Evolutionary conservation across 1,139 yeast species (phyloP).

Genomic region (Magnusiomyces fungicola): DNA sequence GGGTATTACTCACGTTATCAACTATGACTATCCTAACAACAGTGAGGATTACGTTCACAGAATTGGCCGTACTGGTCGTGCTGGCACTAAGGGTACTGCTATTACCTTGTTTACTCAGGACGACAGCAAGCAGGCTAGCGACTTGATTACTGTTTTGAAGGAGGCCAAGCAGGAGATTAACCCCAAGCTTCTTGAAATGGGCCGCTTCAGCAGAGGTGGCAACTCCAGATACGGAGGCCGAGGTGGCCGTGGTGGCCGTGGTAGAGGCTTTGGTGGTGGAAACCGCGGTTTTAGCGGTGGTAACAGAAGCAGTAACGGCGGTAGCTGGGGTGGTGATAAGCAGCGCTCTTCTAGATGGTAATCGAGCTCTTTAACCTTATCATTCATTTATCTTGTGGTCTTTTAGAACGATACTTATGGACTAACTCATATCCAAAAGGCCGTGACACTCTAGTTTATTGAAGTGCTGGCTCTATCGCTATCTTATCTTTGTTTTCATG

Average conservation of each 20-base stretch:
- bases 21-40: constrained; percentile 96
- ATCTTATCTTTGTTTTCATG: too few relatives aligned
- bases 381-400: too few relatives aligned
- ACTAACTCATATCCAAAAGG: too few relatives aligned
- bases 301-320: constrained; percentile 35
- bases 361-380: too few relatives aligned
- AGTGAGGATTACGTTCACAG: constrained; percentile 96
- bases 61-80: constrained; percentile 98
- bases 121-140: constrained; percentile 83
- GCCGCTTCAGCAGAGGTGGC: constrained; percentile 41
- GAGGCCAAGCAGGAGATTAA: constrained; percentile 90
- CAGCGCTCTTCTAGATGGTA: too few relatives aligned
- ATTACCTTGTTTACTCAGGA: constrained; percentile 88
- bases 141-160: constrained; percentile 78
- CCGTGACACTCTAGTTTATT: too few relatives aligned
- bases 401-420: too few relatives aligned
- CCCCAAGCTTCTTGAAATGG: constrained; percentile 44
- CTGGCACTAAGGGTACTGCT: constrained; percentile 93
- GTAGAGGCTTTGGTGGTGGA: constrained; percentile 44
- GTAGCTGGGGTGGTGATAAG: constrained; percentile 1
- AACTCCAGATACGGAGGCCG: constrained; percentile 49
- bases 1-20: constrained; percentile 88
- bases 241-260: constrained; percentile 55
- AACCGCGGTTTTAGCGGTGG: constrained; percentile 32
- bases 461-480: too few relatives aligned